Conservation (phyloP, 176 grass and related monocot species). For the Melocanna baccifera region DNA sequence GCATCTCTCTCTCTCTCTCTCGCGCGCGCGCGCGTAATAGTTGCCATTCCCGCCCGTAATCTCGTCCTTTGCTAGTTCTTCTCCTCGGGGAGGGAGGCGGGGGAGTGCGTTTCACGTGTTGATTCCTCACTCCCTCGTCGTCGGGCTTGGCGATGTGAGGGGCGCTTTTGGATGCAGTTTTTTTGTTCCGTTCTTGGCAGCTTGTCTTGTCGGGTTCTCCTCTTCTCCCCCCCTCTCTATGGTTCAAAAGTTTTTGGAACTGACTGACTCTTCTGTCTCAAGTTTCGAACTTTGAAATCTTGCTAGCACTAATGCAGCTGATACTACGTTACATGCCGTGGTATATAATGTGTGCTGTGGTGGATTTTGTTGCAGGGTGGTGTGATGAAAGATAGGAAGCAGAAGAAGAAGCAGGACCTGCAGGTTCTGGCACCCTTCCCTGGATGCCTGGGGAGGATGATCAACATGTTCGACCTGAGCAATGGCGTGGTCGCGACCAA, state of each 20-base stretch:
- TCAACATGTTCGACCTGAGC: constrained; percentile 76
- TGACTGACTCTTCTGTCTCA: constrained; percentile 1
- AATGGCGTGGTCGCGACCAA: constrained; percentile 55
- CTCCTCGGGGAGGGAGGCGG: constrained; percentile 2
- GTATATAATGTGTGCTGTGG: not conserved
- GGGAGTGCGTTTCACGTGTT: constrained; percentile 42
- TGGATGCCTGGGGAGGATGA: constrained; percentile 61
- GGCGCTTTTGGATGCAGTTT: constrained; percentile 19
- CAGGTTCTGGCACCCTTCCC: constrained; percentile 58
- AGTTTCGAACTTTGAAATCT: constrained; percentile 20
- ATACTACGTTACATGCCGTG: not conserved
- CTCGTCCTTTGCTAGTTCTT: not conserved
- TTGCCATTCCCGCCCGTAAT: not conserved
- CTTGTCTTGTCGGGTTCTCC: constrained; percentile 13
- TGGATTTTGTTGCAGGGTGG: constrained; percentile 25
- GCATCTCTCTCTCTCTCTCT: not conserved
- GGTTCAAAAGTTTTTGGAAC: constrained; percentile 8
- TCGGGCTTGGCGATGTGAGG: constrained; percentile 14
- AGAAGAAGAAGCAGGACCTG: constrained; percentile 47
- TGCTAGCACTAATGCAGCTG: not conserved
- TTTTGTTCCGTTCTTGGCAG: constrained; percentile 28
- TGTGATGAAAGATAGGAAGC: constrained; percentile 65
- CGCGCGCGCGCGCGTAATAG: no score
- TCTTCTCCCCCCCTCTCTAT: not conserved
- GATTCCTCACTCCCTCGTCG: not conserved